Evolutionary conservation across 352 stramenopile genomes (phyloP).

Genomic region (Phytopythium chamaehyphon): DNA sequence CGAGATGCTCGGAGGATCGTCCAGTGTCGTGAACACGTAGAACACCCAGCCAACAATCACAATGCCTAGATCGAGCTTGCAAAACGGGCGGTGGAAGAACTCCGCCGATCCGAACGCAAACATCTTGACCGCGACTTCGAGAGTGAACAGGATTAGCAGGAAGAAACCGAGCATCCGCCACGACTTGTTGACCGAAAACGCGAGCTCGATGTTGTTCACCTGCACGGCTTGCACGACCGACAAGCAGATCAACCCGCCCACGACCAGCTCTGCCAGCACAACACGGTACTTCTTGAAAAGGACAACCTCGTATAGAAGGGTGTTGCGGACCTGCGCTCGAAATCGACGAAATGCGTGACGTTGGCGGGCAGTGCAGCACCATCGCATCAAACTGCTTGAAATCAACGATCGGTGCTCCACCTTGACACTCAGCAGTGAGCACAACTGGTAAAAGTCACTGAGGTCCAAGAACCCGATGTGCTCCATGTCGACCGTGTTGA

Average conservation of each 20-base stretch:
- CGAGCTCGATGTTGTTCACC: conserved; percentile 78
- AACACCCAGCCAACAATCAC: conserved; percentile 76
- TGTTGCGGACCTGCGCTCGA: conserved; percentile 43
- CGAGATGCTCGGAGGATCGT: conserved; percentile 53
- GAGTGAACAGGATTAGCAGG: conserved; percentile 65
- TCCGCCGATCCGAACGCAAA: conserved; percentile 75
- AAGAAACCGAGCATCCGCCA: conserved; percentile 73
- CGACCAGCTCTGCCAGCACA: conserved; percentile 66
- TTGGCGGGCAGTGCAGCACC: conserved; percentile 36
- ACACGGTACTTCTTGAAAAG: conserved; percentile 65
- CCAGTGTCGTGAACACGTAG: conserved; percentile 67
- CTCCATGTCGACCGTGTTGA: conserved; percentile 73
- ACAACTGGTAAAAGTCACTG: conserved; percentile 74
- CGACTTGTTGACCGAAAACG: conserved; percentile 67
- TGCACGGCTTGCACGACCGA: conserved; percentile 77
- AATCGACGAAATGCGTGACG: conserved; percentile 50
- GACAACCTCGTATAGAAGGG: conserved; percentile 56
- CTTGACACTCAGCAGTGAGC: conserved; percentile 68
- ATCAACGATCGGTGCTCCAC: conserved; percentile 47
- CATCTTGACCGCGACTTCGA: conserved; percentile 72
- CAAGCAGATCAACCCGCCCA: conserved; percentile 69
- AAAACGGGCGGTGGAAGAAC: conserved; percentile 79
- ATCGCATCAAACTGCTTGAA: conserved; percentile 38
- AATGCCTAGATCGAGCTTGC: conserved; percentile 68
- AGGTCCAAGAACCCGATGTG: conserved; percentile 60